These are phyloP conservation scores for Xylariaceae sp. DNA, from an alignment of 2,329 filamentous ascomycete species.

Conservation along the genomic window DNA sequence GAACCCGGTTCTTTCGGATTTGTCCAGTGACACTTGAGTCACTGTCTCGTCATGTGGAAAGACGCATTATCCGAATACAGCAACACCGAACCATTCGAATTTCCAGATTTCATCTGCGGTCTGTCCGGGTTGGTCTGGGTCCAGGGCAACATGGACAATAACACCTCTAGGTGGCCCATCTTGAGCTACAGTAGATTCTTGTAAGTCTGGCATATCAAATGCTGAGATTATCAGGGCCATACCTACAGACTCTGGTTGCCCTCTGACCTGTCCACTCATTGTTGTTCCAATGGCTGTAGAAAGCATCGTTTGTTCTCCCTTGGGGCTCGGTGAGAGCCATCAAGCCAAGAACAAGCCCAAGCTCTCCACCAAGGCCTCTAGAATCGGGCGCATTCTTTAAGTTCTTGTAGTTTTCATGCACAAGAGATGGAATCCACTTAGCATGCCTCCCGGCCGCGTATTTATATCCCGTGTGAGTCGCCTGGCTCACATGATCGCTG, in stretches of 20 bases:
- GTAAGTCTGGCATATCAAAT: too few species aligned
- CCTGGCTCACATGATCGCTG: constrained; percentile 6
- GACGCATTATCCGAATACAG: constrained; percentile 1
- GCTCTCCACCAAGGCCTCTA: constrained; percentile 14
- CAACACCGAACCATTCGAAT: constrained; percentile 7
- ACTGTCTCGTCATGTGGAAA: neutral
- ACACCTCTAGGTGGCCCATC: constrained; percentile 13
- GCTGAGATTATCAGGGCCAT: too few species aligned
- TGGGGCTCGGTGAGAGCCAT: constrained; percentile 22
- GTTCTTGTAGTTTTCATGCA: constrained; percentile 17
- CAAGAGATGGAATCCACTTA: constrained; percentile 24
- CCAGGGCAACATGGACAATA: constrained; percentile 20
- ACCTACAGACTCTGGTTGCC: constrained; percentile 1
- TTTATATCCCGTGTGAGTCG: constrained; percentile 1
- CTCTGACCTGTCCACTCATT: constrained; percentile 2
- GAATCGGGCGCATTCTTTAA: neutral
- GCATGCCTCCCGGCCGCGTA: constrained; percentile 9
- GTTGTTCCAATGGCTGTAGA: constrained; percentile 7
- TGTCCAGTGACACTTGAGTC: too few species aligned
- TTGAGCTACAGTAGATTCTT: neutral
- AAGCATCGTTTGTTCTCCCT: constrained; percentile 13
- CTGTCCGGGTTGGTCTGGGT: neutral
- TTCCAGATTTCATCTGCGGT: neutral
- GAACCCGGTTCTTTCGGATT: too few species aligned
- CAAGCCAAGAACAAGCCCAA: constrained; percentile 19